Evolutionary conservation across 2,329 filamentous ascomycete species (phyloP).

Genomic region (Cercospora berteroae): DNA sequence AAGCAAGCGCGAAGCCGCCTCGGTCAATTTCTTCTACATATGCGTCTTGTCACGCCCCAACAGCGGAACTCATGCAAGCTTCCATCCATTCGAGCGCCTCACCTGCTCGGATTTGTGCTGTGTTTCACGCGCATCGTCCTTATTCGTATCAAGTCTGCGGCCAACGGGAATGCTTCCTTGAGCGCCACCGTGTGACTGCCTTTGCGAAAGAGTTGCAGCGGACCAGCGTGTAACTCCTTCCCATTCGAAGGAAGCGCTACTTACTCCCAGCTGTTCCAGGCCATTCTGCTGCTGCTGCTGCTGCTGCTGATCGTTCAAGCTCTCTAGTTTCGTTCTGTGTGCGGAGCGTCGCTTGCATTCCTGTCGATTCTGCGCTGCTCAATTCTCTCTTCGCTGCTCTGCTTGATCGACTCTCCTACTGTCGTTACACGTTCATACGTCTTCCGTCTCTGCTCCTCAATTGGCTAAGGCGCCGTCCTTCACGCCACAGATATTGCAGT

Average conservation of each 20-base stretch:
- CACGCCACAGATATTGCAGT: background rate
- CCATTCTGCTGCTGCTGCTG: background rate
- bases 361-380: background rate
- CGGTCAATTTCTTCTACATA: background rate
- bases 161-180: background rate
- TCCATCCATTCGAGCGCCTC: background rate
- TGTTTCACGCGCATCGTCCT: background rate
- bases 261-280: background rate
- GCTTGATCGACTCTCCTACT: background rate
- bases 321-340: background rate
- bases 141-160: background rate
- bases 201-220: background rate
- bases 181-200: background rate
- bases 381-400: background rate
- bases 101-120: background rate
- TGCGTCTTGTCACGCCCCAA: background rate
- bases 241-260: background rate
- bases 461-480: background rate
- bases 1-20: background rate
- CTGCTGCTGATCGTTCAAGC: background rate
- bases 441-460: background rate
- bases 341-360: background rate
- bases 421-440: background rate
- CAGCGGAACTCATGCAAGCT: background rate
- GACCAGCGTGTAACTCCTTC: background rate